Evolutionary conservation across 1,284 basidiomycete species (phyloP), one percentile per base, ranked within the genome.

Genomic region (Takashimella tepidaria): DNA sequence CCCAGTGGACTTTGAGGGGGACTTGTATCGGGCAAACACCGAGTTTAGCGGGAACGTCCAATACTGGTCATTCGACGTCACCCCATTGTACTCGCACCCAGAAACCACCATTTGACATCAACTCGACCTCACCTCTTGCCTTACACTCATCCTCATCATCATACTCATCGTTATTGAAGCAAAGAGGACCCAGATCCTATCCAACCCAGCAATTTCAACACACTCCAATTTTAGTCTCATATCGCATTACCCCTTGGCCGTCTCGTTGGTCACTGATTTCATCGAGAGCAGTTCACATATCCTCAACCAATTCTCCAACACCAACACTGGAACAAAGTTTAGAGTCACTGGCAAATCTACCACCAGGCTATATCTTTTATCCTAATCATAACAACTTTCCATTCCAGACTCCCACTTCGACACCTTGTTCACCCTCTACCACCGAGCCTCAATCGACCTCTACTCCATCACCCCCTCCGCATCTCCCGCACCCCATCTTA

Each of bases 321-420:
- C n/a, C 31, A 37, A 37, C 31, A 37, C 16, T 37, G 8, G 31
- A 37, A 8, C 31, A 37, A 37, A 37, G 31, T 37, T 16, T 37
- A 16, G n/a, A n/a, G n/a, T n/a, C n/a, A n/a, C n/a, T n/a, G n/a
- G 37, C 37, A 41, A 23, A 44, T 11, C 54, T 66, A 10, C 66
- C 66, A 8, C 44, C 58, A 47, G 66, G 64, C 13, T 64, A 64
- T 50, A 63, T 60, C 26, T 57, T 49, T 31, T 65, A 68, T 45
- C 56, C 53, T 0, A 53, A 60, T 45, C 64, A 68, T 40, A 59
- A 62, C 54, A 58, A 66, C 49, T 40, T 46, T 50, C 49, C 59
- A 42, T 27, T 45, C n/a, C 48, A n/a, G n/a, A n/a, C 31, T 37
- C 31, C 8, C 8, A 8, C 31, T 16, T 37, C 31, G 31, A 16